Conservation (phyloP, 192 early-diverging fungal genomes). For the Lunasporangiospora selenospora region DNA sequence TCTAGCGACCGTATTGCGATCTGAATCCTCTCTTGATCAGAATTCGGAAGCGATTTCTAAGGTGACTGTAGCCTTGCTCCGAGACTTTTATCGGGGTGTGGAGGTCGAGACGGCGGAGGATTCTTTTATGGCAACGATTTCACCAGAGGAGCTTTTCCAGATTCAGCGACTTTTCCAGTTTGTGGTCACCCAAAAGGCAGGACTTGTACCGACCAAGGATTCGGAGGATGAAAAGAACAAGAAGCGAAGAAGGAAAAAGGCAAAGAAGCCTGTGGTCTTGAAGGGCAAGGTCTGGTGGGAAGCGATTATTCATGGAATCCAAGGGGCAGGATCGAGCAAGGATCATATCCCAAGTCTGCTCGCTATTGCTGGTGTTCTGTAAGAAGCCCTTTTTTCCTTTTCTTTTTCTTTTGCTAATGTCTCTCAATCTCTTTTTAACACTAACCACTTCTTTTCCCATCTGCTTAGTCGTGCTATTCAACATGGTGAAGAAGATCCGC, state of each 20-base stretch:
- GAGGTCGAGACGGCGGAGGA: neutral
- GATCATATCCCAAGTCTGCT: slow-evolving; percentile 14
- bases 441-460: neutral
- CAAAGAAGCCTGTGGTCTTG: slow-evolving; percentile 14
- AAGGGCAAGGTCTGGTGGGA: slow-evolving; percentile 26
- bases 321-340: slow-evolving; percentile 2
- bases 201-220: slow-evolving; percentile 14
- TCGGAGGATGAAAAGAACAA: slow-evolving; percentile 18
- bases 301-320: slow-evolving; percentile 25
- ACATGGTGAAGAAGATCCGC: slow-evolving; percentile 35
- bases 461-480: slow-evolving; percentile 31
- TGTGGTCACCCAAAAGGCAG: slow-evolving; percentile 33
- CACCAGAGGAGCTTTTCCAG: slow-evolving; percentile 30
- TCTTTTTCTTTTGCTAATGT: neutral
- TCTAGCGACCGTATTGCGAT: slow-evolving; percentile 31
- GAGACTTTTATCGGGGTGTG: slow-evolving; percentile 19
- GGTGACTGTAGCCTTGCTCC: slow-evolving; percentile 16
- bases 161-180: slow-evolving; percentile 39
- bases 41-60: slow-evolving; percentile 16
- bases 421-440: too few relatives aligned
- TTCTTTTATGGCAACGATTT: neutral
- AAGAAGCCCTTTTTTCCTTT: slow-evolving; percentile 2
- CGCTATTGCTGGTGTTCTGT: slow-evolving; percentile 36
- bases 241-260: slow-evolving; percentile 18
- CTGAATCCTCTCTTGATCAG: slow-evolving; percentile 5